Conservation (phyloP, 768 basidiomycete species). For the Gautieria morchelliformis region DNA sequence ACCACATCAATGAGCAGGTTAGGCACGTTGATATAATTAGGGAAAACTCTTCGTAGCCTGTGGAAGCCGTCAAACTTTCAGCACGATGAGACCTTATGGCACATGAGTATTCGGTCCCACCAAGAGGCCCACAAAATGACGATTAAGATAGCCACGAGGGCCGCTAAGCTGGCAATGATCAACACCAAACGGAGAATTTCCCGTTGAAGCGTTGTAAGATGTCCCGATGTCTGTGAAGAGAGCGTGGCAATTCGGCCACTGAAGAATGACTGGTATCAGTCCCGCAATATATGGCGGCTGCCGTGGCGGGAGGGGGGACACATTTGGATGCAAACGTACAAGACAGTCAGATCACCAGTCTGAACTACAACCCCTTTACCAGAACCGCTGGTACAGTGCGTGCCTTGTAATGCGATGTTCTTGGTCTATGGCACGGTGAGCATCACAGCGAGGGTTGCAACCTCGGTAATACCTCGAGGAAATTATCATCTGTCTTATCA, state of each 20-base stretch:
- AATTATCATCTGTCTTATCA: constrained; percentile 24
- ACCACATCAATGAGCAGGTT: constrained; percentile 47
- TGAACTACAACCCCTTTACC: constrained; percentile 39
- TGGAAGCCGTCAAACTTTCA: neutral
- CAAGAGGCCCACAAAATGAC: constrained; percentile 38
- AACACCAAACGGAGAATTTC: constrained; percentile 48
- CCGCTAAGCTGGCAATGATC: constrained; percentile 39
- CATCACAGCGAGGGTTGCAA: neutral
- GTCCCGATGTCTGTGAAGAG: constrained; percentile 19
- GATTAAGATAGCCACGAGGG: constrained; percentile 34
- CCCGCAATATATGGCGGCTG: no score
- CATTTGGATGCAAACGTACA: constrained; percentile 28
- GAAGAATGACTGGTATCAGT: constrained; percentile 2
- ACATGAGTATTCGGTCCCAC: constrained; percentile 13
- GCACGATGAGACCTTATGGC: neutral
- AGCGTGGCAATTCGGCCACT: constrained; percentile 33
- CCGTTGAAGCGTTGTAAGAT: constrained; percentile 39
- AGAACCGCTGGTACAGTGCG: constrained; percentile 41
- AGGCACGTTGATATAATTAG: constrained; percentile 39
- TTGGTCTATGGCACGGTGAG: constrained; percentile 30
- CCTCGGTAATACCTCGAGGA: constrained; percentile 8
- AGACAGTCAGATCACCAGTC: constrained; percentile 41
- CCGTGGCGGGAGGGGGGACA: neutral
- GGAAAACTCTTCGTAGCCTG: constrained; percentile 33
- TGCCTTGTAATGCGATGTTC: constrained; percentile 52